These are phyloP conservation scores for Vaccinium corymbosum DNA, from an alignment of 148 eudicot genomes.

Conservation along the genomic window DNA sequence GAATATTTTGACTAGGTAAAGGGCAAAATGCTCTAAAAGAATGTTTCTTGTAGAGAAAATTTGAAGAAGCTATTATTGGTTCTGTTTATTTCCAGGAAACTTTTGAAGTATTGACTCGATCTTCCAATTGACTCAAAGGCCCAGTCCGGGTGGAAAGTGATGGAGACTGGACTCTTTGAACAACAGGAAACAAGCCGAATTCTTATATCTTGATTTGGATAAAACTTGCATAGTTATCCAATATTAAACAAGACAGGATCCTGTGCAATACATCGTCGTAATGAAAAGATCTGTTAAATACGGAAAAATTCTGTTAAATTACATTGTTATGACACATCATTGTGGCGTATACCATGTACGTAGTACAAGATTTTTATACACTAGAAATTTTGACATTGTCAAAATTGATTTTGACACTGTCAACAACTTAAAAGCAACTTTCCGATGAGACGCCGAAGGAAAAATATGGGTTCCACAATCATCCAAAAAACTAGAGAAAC, in stretches of 20 bases:
- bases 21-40: neutral
- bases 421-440: neutral
- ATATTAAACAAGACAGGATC: too few relatives aligned
- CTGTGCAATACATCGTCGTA: neutral
- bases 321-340: neutral
- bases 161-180: neutral
- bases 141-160: neutral
- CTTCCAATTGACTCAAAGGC: neutral
- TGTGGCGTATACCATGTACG: neutral
- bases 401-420: neutral
- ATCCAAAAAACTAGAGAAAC: neutral
- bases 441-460: neutral
- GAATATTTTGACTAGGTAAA: neutral
- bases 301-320: neutral
- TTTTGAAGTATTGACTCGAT: neutral
- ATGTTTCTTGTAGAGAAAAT: too few relatives aligned
- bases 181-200: too few relatives aligned
- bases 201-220: too few relatives aligned
- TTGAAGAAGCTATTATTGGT: too few relatives aligned
- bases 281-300: neutral
- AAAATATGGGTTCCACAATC: neutral
- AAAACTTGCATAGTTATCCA: too few relatives aligned
- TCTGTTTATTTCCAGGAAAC: neutral
- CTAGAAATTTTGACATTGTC: neutral
- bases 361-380: neutral